Base-by-base conservation (phyloP, 2,329 filamentous ascomycete genomes). In the Dactylella cylindrospora region DNA sequence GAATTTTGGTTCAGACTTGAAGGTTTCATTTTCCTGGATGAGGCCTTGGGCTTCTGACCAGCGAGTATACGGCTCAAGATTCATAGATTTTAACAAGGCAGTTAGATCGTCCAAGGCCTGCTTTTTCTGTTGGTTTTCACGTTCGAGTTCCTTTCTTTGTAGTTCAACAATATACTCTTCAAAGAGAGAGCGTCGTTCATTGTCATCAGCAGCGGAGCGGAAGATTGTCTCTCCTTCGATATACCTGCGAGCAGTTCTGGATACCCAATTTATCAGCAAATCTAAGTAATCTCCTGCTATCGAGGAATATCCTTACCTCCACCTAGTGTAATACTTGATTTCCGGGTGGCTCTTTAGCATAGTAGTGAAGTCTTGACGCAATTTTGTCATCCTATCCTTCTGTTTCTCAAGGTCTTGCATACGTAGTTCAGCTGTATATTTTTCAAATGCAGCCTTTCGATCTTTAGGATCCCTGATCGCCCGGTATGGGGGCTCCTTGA, bases 281-380 rank as follows among this genome's bases (percentile, higher is more conserved):
- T 23, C 17, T 36, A 35, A 15, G 19, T 19, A 28, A 29, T 33
- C 10, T 36, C 12, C 22, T 10, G 28, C 19, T 10, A 49, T 15
- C 22, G 7, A 13, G 17, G 20, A 8, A 25, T 38, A 17, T 38
- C 61, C 66, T 32, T 57, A 70, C 79, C 90, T 95, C 93, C 93
- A 98, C 64, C 90, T 86, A 33, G 91, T 96, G 73, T 94, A 96
- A 73, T 96, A 84, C 73, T 90, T 93, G 74, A 98, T 97, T 74
- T 98, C 93, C 64, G 90, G 90, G 73, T 98, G 91, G 67, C 90
- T 90, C 74, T 86, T 89, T 67, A 98, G 80, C 93, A 98, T 98
- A 51, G 85, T 90, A 68, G 86, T 86, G 74, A 98, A 98, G 77
- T 97, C 93, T 73, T 87, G 80, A 70, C 90, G 88, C 70, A 97